Base-by-base conservation (phyloP, 2,329 filamentous ascomycete genomes). In the Dactylellina drechsleri region DNA sequence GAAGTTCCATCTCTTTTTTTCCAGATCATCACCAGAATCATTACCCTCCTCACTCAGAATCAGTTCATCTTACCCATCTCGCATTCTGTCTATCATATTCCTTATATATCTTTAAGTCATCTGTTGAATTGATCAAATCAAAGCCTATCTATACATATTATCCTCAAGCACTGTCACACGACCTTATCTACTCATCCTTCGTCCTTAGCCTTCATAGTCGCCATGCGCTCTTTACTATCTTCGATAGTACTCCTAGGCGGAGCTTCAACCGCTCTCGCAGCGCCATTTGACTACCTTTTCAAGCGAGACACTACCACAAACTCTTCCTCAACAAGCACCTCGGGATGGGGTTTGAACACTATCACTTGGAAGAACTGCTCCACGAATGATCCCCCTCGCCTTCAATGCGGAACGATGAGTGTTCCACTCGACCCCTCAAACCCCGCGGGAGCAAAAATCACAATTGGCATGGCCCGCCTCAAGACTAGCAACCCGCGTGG, bases 351-450 rank as follows among this genome's bases (percentile, higher is more conserved):
- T 12, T n/a, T 18, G 4, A n/a, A 47, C 16, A 49, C 57, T 31
- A 60, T 60, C 18, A 47, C 57, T 16, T 60, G 57, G 57, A 31
- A 8, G 1, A 49, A 47, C 18, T 60, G 57, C 57, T n/a, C 57
- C 16, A 12, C 41, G 6, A 49, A 7, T 13, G 43, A 60, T 20
- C 26, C 41, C n/a, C 41, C 57, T 13, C 57, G 57, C 20, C 41
- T 60, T 60, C 57, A 60, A 60, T 60, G 57, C 23, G 57, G 57
- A 18, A 43, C 40, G 20, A 47, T 60, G 41, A 13, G 15, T 18
- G 57, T 60, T 26, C 57, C 57, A 3, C 4, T 60, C 18, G 57
- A 60, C 41, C 23, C 12, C 20, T 15, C 20, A 7, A 60, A 60
- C 28, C 57, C 57, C 4, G 31, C 20, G 1, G 57, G 57, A 36